These are phyloP conservation scores for Ceriops decandra DNA, from an alignment of 345 rosid species.

Conservation along the genomic window DNA sequence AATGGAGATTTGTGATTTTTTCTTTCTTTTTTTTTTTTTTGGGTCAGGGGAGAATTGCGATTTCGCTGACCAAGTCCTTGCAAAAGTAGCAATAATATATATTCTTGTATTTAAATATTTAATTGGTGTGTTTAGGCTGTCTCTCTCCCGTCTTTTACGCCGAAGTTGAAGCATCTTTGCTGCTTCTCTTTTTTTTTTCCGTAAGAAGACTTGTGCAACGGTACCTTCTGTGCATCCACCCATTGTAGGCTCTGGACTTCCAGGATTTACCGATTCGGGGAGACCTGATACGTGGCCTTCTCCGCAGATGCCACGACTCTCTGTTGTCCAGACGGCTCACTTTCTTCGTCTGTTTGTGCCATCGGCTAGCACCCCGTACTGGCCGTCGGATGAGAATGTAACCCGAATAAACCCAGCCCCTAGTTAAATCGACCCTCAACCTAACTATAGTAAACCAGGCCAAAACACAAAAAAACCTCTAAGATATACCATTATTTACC, in stretches of 20 bases:
- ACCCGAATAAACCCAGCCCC: constrained; percentile 16
- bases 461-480: background rate
- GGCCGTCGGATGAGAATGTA: constrained; percentile 46
- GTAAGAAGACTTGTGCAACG: background rate
- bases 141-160: too few species aligned
- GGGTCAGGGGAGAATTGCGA: too few species aligned
- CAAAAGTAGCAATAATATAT: too few species aligned
- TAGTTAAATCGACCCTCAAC: background rate
- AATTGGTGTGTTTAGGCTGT: too few species aligned
- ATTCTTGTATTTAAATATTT: too few species aligned
- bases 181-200: too few species aligned
- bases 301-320: constrained; percentile 22
- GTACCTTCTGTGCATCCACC: constrained; percentile 4
- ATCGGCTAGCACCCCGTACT: constrained; percentile 3
- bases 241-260: background rate
- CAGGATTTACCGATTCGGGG: constrained; percentile 27
- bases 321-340: constrained; percentile 21
- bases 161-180: too few species aligned
- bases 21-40: too few species aligned
- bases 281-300: constrained; percentile 39
- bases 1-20: too few species aligned
- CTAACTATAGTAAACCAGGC: constrained; percentile 28
- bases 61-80: too few species aligned
- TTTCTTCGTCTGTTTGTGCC: constrained; percentile 7
- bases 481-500: constrained; percentile 9